Percentiles rank a stretch among this genome's conserved stretches.
phyloP scores from a whole-genome alignment of 768 basidiomycete species.

The Serendipita sp. region DNA sequence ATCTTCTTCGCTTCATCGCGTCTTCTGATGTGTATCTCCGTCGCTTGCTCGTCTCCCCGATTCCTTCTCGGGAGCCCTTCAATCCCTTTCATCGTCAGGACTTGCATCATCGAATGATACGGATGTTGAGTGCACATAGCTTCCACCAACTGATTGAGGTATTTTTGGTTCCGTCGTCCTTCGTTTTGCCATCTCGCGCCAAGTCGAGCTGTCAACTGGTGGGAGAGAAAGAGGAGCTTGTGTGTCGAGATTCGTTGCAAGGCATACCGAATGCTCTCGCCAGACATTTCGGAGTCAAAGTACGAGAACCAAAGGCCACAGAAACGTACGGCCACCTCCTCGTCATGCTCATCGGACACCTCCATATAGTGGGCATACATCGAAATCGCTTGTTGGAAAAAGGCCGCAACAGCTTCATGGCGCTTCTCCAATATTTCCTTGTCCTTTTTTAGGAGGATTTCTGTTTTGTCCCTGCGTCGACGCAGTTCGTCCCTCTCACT shows the following conservation, averaged over 20 bases:
- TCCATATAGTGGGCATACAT: conserved; percentile 74
- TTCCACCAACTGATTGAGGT: conserved; percentile 7
- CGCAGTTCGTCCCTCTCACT: conserved; percentile 18
- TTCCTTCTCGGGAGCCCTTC: not conserved
- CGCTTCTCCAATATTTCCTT: conserved; percentile 26
- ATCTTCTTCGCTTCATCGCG: not conserved
- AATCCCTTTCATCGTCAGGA: not conserved
- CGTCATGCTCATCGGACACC: conserved; percentile 55
- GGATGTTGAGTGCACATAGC: conserved; percentile 71
- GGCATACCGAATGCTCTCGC: conserved; percentile 27
- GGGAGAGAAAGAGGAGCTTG: conserved; percentile 82
- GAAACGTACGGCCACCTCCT: conserved; percentile 60
- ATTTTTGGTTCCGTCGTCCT: not conserved
- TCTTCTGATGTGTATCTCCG: not conserved
- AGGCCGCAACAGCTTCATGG: conserved; percentile 31
- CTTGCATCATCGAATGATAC: conserved; percentile 31
- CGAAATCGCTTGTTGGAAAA: conserved; percentile 57
- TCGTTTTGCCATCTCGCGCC: not conserved
- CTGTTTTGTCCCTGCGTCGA: conserved; percentile 27
- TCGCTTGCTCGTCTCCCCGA: not conserved
- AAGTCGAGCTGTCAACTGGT: conserved; percentile 86
- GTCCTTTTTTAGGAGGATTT: conserved; percentile 38
- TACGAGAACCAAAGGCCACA: conserved; percentile 88
- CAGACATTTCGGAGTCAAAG: conserved; percentile 29
- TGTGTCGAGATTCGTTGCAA: conserved; percentile 54